phyloP scores from a whole-genome alignment of 129 eudicot species.

The Artemisia tridentata region DNA sequence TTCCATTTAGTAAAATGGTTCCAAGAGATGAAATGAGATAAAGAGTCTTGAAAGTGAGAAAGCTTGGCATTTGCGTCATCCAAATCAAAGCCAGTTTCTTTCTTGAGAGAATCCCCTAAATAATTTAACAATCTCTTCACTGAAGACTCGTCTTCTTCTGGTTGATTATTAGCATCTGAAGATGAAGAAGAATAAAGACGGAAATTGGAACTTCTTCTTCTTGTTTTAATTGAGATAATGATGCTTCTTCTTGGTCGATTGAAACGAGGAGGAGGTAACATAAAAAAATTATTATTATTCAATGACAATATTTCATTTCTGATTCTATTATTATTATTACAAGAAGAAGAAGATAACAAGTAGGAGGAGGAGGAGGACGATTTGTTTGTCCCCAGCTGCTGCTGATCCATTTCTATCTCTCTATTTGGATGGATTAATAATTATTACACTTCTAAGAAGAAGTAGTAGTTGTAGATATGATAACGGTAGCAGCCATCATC shows the following conservation, averaged over 20 bases:
- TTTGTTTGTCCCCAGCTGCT: slow-evolving; percentile 12
- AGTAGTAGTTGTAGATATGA: no score
- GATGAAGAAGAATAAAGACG: slow-evolving; percentile 41
- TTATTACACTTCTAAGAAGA: no score
- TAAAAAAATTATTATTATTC: not conserved
- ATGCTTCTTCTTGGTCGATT: not conserved
- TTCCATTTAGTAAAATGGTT: slow-evolving; percentile 71
- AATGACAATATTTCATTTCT: no score
- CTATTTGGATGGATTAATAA: no score
- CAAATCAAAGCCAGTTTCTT: slow-evolving; percentile 62
- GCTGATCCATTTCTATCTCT: slow-evolving; percentile 24
- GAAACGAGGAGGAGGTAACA: slow-evolving; percentile 14
- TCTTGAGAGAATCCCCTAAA: slow-evolving; percentile 64
- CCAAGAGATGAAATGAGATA: slow-evolving; percentile 53
- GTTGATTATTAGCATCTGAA: slow-evolving; percentile 24
- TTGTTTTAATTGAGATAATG: no score
- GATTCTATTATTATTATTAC: no score
- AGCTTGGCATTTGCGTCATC: slow-evolving; percentile 39
- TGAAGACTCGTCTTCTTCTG: not conserved
- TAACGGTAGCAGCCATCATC: no score
- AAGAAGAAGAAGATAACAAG: not conserved
- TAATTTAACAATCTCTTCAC: not conserved
- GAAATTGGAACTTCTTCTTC: slow-evolving; percentile 27
- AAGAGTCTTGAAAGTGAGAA: slow-evolving; percentile 31
- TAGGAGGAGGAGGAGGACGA: slow-evolving; percentile 3